Conservation (phyloP, 2,329 filamentous ascomycete genomes). For the Colletotrichum chlorophyti region DNA sequence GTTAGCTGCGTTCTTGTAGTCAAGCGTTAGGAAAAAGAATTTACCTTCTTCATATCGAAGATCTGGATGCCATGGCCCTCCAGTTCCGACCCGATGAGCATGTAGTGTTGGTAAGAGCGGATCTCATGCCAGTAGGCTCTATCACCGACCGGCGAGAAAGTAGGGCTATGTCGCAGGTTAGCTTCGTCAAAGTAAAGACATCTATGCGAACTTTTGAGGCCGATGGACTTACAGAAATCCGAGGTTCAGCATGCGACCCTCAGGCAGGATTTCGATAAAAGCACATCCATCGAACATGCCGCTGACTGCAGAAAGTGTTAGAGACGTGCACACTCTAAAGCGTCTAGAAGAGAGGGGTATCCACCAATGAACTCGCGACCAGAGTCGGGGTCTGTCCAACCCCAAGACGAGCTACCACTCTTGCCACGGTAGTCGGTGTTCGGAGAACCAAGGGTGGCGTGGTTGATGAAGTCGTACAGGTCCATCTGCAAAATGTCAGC, state of each 20-base stretch:
- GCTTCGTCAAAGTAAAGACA: not conserved
- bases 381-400: slow-evolving; percentile 47
- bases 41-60: slow-evolving; percentile 62
- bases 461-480: slow-evolving; percentile 60
- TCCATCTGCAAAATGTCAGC: slow-evolving; percentile 43
- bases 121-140: slow-evolving; percentile 43
- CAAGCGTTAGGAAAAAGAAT: not conserved
- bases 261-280: slow-evolving; percentile 49
- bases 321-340: not conserved
- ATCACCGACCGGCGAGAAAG: slow-evolving; percentile 23
- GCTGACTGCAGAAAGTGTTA: slow-evolving; percentile 7
- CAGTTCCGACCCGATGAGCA: slow-evolving; percentile 47
- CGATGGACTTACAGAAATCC: slow-evolving; percentile 43
- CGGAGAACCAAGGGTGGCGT: slow-evolving; percentile 55
- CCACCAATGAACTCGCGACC: slow-evolving; percentile 36
- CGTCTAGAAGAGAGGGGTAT: too few species aligned
- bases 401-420: slow-evolving; percentile 44
- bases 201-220: not conserved
- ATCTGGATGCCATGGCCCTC: slow-evolving; percentile 62
- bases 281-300: slow-evolving; percentile 47
- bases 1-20: not conserved
- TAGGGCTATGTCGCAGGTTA: slow-evolving; percentile 13
- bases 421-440: slow-evolving; percentile 31
- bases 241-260: slow-evolving; percentile 50
- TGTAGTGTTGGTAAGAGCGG: slow-evolving; percentile 39